Conservation (phyloP, 148 eudicot species). For the Rhododendron ovatum region DNA sequence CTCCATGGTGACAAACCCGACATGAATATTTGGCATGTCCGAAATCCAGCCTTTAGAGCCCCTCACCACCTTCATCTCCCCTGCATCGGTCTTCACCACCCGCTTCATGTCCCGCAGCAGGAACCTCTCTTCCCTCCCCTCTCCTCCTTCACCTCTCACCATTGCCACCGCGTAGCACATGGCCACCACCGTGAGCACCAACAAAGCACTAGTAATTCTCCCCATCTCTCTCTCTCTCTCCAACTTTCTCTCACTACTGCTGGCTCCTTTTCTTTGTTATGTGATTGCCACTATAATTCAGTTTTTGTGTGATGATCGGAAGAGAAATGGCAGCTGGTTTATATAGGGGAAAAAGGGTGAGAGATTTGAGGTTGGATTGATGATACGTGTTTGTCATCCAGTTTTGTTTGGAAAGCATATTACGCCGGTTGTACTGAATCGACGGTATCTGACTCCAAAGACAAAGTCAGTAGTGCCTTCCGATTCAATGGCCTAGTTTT, state of each 20-base stretch:
- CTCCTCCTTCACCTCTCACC: not conserved
- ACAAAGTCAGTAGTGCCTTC: not conserved
- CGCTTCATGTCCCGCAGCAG: slow-evolving; percentile 40
- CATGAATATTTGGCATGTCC: slow-evolving; percentile 38
- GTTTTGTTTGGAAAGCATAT: not conserved
- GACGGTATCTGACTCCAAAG: not conserved
- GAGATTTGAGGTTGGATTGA: not conserved
- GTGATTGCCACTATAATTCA: not conserved
- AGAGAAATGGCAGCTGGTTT: not conserved
- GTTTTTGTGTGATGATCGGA: not conserved
- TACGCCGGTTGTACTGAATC: not conserved
- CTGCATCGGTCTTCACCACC: slow-evolving; percentile 73
- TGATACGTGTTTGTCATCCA: not conserved
- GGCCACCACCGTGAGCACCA: slow-evolving; percentile 19
- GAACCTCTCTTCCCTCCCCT: slow-evolving; percentile 28
- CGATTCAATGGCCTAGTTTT: not conserved
- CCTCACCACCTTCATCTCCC: slow-evolving; percentile 64
- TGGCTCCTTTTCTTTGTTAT: not conserved
- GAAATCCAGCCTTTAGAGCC: slow-evolving; percentile 15
- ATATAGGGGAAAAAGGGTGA: not conserved
- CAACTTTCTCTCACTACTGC: not conserved
- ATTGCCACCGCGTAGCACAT: slow-evolving; percentile 19
- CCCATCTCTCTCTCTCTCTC: not conserved
- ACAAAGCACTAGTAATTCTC: slow-evolving; percentile 15
- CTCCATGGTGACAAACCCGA: slow-evolving; percentile 31